Percentiles rank a stretch among this genome's conserved stretches.
These are phyloP conservation scores for Phoma sp. DNA, from an alignment of 2,329 filamentous ascomycete species.

Conservation along the genomic window DNA sequence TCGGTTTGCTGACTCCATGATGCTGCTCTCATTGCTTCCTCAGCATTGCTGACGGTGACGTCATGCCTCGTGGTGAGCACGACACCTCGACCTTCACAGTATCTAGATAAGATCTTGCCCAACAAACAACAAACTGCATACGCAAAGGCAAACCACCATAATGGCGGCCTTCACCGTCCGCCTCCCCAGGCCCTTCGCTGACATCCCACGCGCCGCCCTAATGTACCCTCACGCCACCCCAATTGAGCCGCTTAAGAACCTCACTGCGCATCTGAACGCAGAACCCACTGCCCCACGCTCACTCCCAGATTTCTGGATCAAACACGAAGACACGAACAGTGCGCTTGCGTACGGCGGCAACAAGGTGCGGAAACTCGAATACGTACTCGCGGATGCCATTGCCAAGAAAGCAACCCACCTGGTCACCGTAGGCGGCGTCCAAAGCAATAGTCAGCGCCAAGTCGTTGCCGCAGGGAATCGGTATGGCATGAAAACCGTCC, in stretches of 20 bases:
- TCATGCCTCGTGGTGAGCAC: conserved; percentile 2
- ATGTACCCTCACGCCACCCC: conserved; percentile 7
- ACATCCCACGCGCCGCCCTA: conserved; percentile 5
- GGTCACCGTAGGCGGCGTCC: conserved; percentile 11
- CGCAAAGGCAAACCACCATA: too few relatives aligned
- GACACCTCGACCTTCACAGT: neutral
- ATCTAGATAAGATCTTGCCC: neutral
- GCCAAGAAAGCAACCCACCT: conserved; percentile 14
- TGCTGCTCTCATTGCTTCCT: neutral
- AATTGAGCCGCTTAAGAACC: conserved; percentile 7
- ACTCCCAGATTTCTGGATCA: conserved; percentile 10
- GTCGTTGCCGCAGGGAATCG: conserved; percentile 8
- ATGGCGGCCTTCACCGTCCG: conserved; percentile 2
- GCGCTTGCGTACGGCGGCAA: conserved; percentile 16
- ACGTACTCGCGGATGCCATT: conserved; percentile 11
- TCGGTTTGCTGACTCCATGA: conserved; percentile 12
- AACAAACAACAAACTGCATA: neutral
- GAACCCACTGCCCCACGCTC: neutral
- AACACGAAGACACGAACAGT: conserved; percentile 15
- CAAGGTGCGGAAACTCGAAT: conserved; percentile 15
- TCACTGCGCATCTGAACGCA: conserved; percentile 2
- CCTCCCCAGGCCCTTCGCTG: conserved; percentile 4
- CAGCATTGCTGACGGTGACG: conserved; percentile 6
- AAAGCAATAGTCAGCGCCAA: conserved; percentile 15
- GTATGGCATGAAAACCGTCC: conserved; percentile 9